Percentiles rank a stretch among this genome's conserved stretches.
Evolutionary conservation across 1,139 yeast genomes (phyloP).

Genomic region (Lodderomyces metapsilosis): DNA sequence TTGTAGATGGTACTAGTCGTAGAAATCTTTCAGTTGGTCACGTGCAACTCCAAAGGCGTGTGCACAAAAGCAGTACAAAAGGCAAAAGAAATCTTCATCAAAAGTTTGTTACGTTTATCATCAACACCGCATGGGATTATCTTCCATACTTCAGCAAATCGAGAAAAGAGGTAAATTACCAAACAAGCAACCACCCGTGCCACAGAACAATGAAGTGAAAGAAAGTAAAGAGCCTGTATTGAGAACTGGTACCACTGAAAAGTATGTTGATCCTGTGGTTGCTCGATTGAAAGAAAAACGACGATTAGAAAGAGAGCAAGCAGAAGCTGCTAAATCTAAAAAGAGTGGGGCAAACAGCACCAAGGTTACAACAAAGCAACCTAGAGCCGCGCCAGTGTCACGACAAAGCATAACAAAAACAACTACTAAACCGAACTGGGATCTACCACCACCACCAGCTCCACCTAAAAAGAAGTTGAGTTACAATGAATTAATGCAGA

Average conservation of each 20-base stretch:
- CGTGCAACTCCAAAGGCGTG: not conserved
- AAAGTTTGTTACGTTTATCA: too few relatives aligned
- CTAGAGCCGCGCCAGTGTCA: not conserved
- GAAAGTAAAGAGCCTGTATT: constrained; percentile 5
- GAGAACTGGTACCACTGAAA: constrained; percentile 8
- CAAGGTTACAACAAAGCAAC: not conserved
- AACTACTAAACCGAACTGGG: constrained; percentile 18
- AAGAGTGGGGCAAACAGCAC: not conserved
- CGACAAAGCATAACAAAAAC: constrained; percentile 35
- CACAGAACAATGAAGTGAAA: not conserved
- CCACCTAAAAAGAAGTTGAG: constrained; percentile 47
- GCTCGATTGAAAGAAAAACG: constrained; percentile 65
- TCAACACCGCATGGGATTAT: constrained; percentile 13
- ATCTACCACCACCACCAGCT: constrained; percentile 6
- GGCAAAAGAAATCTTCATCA: not conserved
- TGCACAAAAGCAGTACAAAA: not conserved
- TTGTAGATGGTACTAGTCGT: not conserved
- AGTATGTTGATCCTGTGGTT: constrained; percentile 50
- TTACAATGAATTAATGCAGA: constrained; percentile 67
- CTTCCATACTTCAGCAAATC: constrained; percentile 30
- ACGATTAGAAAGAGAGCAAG: constrained; percentile 51
- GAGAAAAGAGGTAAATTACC: constrained; percentile 30
- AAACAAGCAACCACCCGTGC: not conserved
- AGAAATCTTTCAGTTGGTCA: too few relatives aligned
- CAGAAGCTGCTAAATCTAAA: constrained; percentile 21